Percentiles rank a stretch among this genome's conserved stretches.
These are phyloP conservation scores for Mycena chlorophos DNA, from an alignment of 768 basidiomycete genomes.

Conservation along the genomic window DNA sequence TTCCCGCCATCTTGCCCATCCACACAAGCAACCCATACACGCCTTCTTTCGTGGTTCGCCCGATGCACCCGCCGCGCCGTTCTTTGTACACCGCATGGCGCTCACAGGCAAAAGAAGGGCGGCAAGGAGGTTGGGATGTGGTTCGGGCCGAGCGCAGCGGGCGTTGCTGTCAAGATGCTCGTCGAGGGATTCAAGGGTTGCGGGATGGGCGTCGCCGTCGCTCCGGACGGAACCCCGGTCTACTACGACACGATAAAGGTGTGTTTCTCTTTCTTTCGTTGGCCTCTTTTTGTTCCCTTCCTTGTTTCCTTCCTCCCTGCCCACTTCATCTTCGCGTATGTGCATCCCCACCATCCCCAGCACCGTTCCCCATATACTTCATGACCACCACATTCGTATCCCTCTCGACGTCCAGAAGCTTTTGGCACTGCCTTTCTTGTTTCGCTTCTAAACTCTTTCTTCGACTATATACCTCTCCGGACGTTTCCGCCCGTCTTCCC, in stretches of 20 bases:
- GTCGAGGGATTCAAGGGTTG: conserved; percentile 1
- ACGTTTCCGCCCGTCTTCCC: no score
- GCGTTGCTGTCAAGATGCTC: conserved; percentile 58
- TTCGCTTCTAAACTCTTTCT: no score
- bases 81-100: conserved; percentile 78
- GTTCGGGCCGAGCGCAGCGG: conserved; percentile 81
- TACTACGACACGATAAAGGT: conserved; percentile 79
- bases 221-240: conserved; percentile 54
- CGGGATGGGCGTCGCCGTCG: conserved; percentile 5
- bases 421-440: no score
- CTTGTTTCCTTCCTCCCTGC: conserved; percentile 87
- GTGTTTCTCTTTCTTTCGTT: no score
- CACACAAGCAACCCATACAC: conserved; percentile 62
- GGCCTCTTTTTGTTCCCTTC: neutral
- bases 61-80: conserved; percentile 69
- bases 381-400: no score
- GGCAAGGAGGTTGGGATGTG: conserved; percentile 82
- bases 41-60: conserved; percentile 74
- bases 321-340: no score
- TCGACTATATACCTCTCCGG: no score
- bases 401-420: no score
- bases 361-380: no score
- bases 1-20: conserved; percentile 40
- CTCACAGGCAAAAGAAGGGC: conserved; percentile 69
- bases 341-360: no score